A percentile compares a stretch with the other conserved stretches of the same genome.
phyloP scores from a whole-genome alignment of 805 yeast species.

The Metschnikowia peoriensis region DNA sequence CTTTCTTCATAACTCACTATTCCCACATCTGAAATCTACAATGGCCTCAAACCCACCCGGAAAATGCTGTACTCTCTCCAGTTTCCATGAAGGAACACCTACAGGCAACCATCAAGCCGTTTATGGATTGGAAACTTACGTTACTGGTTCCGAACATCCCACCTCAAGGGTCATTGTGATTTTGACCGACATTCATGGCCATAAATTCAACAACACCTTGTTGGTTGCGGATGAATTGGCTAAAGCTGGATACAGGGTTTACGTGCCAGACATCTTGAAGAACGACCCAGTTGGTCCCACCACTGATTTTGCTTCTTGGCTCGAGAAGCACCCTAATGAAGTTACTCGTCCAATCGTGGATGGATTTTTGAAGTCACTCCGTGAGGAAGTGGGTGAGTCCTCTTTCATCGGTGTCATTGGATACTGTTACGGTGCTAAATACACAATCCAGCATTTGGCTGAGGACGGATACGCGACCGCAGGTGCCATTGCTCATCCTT shows the following conservation, averaged over 20 bases:
- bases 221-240: constrained; percentile 70
- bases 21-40: not conserved
- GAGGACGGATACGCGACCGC: constrained; percentile 47
- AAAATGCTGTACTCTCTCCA: constrained; percentile 43
- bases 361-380: constrained; percentile 45
- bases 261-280: constrained; percentile 73
- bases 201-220: constrained; percentile 51
- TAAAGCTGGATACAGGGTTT: constrained; percentile 57
- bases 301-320: constrained; percentile 45
- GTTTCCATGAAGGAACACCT: constrained; percentile 51
- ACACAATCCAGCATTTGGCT: constrained; percentile 51
- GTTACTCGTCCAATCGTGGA: constrained; percentile 48
- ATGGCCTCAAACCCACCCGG: constrained; percentile 55
- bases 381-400: constrained; percentile 41
- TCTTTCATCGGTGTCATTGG: constrained; percentile 60
- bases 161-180: constrained; percentile 55
- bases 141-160: constrained; percentile 26
- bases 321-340: constrained; percentile 49
- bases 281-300: constrained; percentile 36
- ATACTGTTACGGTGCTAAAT: constrained; percentile 83
- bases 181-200: constrained; percentile 70
- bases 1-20: not conserved
- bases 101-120: constrained; percentile 42
- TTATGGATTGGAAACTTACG: constrained; percentile 40
- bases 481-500: constrained; percentile 84